These are phyloP conservation scores for Massariosphaeria phaeospora DNA, from an alignment of 495 filamentous ascomycete genomes.

Conservation along the genomic window DNA sequence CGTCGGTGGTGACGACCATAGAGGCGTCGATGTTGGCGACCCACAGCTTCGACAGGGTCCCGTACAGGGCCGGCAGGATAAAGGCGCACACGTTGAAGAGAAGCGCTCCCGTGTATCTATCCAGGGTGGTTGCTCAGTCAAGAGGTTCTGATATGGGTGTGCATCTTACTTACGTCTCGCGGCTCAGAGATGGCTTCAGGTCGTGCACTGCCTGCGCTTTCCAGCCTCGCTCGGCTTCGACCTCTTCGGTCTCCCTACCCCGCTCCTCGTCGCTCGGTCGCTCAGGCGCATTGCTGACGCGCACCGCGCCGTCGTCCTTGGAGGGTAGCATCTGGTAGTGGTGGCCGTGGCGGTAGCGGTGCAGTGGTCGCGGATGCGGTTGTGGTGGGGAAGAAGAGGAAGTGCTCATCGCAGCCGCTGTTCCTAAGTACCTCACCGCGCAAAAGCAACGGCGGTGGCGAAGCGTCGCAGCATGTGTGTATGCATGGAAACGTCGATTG, in stretches of 20 bases:
- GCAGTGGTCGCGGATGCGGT: background rate
- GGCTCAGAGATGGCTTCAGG: background rate
- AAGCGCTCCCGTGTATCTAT: slow-evolving; percentile 53
- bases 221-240: background rate
- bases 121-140: background rate
- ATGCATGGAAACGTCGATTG: no score
- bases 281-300: background rate
- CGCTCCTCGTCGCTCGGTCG: background rate
- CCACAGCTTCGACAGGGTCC: slow-evolving; percentile 69
- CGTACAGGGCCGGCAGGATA: slow-evolving; percentile 63
- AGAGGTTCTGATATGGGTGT: background rate
- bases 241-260: background rate
- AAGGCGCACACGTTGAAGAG: slow-evolving; percentile 62
- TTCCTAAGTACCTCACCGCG: no score
- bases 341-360: background rate
- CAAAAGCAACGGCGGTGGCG: no score
- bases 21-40: slow-evolving; percentile 62
- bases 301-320: background rate
- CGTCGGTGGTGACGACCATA: slow-evolving; percentile 64
- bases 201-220: background rate
- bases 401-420: background rate
- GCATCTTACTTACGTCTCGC: background rate
- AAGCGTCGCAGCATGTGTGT: no score
- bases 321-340: slow-evolving; percentile 1
- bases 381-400: background rate